A percentile compares a stretch with the other conserved stretches of the same genome.
Conservation (phyloP, 106 monocot species). For the Allium cepa region DNA sequence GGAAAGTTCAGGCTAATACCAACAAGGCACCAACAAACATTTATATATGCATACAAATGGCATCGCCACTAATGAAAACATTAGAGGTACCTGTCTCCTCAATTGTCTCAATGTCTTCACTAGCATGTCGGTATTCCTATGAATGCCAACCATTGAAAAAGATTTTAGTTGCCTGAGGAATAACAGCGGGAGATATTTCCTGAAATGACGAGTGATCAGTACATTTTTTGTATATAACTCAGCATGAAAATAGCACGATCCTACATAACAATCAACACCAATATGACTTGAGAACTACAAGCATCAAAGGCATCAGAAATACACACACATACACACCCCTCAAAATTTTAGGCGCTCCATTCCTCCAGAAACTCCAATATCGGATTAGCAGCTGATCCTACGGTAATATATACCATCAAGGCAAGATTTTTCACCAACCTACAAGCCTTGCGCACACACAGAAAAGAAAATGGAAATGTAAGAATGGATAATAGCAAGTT, state of each 20-base stretch:
- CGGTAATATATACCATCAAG: slow-evolving; percentile 97
- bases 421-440: slow-evolving; percentile 97
- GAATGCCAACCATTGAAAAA: slow-evolving; percentile 99
- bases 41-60: no score
- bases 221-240: background rate
- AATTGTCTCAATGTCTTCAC: slow-evolving; percentile 89
- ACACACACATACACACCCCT: slow-evolving; percentile 40
- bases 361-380: slow-evolving; percentile 96
- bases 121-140: slow-evolving; percentile 89
- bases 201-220: slow-evolving; percentile 15
- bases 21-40: no score
- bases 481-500: background rate
- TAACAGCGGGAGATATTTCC: slow-evolving; percentile 99
- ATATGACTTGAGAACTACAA: no score
- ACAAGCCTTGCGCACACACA: slow-evolving; percentile 53
- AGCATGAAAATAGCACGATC: no score
- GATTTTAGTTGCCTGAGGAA: slow-evolving; percentile 95
- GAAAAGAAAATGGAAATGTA: background rate
- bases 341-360: slow-evolving; percentile 97
- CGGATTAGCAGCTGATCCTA: slow-evolving; percentile 94
- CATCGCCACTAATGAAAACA: no score
- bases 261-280: no score
- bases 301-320: no score
- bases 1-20: no score
- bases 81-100: slow-evolving; percentile 64